phyloP scores from a whole-genome alignment of 805 yeast species.

The Kuraishia capsulata region DNA sequence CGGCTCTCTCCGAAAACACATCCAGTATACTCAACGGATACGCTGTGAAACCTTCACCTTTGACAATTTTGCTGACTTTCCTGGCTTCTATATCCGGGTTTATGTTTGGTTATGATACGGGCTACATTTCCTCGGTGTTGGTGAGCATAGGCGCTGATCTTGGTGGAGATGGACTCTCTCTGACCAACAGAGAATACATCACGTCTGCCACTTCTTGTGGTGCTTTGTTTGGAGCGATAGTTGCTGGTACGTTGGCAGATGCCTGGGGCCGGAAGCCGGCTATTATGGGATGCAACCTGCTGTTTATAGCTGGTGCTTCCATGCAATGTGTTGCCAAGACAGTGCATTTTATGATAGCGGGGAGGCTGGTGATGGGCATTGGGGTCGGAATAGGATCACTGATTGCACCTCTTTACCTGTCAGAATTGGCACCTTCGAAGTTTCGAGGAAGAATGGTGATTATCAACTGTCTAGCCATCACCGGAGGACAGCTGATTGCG shows the following conservation, averaged over 20 bases:
- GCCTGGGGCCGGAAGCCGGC: slow-evolving; percentile 36
- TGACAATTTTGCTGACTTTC: slow-evolving; percentile 35
- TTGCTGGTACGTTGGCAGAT: slow-evolving; percentile 43
- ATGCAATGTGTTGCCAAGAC: slow-evolving; percentile 74
- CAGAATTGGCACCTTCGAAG: slow-evolving; percentile 87
- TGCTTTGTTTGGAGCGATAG: slow-evolving; percentile 39
- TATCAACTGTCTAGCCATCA: slow-evolving; percentile 79
- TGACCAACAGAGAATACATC: slow-evolving; percentile 39
- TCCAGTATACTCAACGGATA: neutral
- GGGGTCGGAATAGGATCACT: slow-evolving; percentile 95
- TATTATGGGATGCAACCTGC: slow-evolving; percentile 34
- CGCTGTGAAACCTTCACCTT: slow-evolving; percentile 20
- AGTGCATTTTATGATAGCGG: slow-evolving; percentile 86
- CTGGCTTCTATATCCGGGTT: slow-evolving; percentile 48
- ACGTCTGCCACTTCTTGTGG: slow-evolving; percentile 50
- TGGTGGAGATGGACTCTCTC: slow-evolving; percentile 25
- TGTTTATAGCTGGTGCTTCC: slow-evolving; percentile 50
- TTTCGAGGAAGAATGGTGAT: slow-evolving; percentile 89
- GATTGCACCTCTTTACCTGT: slow-evolving; percentile 86
- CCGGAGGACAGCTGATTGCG: slow-evolving; percentile 92
- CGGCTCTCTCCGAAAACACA: neutral
- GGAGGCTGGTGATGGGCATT: slow-evolving; percentile 91
- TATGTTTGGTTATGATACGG: slow-evolving; percentile 56
- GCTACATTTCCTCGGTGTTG: slow-evolving; percentile 47
- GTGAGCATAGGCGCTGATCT: slow-evolving; percentile 43